Conservation (phyloP, 2,329 filamentous ascomycete species). For the Pezicula radicicola region DNA sequence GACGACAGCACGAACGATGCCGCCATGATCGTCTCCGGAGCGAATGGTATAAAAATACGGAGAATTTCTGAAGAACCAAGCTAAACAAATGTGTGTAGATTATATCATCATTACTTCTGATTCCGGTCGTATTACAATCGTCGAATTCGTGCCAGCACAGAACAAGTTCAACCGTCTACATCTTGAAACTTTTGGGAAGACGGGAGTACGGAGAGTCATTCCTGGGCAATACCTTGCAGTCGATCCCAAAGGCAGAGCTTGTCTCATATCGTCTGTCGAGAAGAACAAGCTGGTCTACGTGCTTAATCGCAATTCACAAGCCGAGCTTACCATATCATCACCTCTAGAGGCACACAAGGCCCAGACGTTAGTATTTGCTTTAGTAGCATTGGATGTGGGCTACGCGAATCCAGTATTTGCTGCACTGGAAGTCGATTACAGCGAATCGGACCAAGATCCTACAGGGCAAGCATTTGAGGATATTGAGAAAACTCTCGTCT, state of each 20-base stretch:
- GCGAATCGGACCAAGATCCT: conserved; percentile 85
- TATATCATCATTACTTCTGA: conserved; percentile 95
- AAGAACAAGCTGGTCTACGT: conserved; percentile 99
- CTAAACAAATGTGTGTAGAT: conserved; percentile 54
- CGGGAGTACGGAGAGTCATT: conserved; percentile 86
- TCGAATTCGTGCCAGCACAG: conserved; percentile 84
- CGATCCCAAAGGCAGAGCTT: conserved; percentile 93
- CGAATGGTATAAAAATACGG: conserved; percentile 9
- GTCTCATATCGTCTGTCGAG: conserved; percentile 88
- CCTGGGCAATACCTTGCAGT: conserved; percentile 95
- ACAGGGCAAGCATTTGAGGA: conserved; percentile 79
- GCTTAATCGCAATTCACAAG: conserved; percentile 90
- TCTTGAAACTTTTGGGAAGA: conserved; percentile 97
- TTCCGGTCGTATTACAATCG: conserved; percentile 89
- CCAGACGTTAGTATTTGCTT: conserved; percentile 82
- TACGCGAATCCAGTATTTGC: conserved; percentile 98
- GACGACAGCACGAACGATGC: conserved; percentile 43
- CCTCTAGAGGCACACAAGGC: conserved; percentile 94
- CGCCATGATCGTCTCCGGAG: conserved; percentile 20
- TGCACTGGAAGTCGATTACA: conserved; percentile 89
- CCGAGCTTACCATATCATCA: conserved; percentile 93
- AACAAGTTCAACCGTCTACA: conserved; percentile 89
- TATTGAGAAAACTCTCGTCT: conserved; percentile 86
- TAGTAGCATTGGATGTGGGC: conserved; percentile 88
- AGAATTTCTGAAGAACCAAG: conserved; percentile 12